Percentiles rank a stretch among this genome's conserved stretches.
phyloP scores from a whole-genome alignment of 768 basidiomycete genomes.

The Suillus cothurnatus region DNA sequence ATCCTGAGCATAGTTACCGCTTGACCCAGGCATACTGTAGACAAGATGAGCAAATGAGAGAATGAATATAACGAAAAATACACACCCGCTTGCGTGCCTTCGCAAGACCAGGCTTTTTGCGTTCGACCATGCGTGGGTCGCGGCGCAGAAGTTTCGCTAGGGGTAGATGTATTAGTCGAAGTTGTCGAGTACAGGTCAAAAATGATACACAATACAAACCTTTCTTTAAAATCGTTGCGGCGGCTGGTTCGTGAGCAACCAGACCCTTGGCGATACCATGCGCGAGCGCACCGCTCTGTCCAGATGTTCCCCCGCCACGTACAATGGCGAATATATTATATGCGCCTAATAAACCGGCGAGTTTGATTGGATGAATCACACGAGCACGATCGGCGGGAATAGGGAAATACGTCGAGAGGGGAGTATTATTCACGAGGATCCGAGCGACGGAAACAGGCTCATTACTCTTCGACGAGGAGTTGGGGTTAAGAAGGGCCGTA shows the following conservation, averaged over 20 bases:
- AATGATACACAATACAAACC: slow-evolving; percentile 47
- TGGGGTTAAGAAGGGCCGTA: slow-evolving; percentile 11
- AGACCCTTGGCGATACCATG: slow-evolving; percentile 78
- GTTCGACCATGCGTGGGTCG: slow-evolving; percentile 97
- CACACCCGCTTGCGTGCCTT: slow-evolving; percentile 90
- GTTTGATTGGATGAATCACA: slow-evolving; percentile 79
- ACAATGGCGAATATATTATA: slow-evolving; percentile 79
- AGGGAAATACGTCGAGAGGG: slow-evolving; percentile 79
- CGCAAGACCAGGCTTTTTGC: slow-evolving; percentile 92
- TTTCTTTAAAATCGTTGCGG: slow-evolving; percentile 66
- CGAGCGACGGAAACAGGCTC: slow-evolving; percentile 53
- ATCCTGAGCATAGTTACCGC: slow-evolving; percentile 51
- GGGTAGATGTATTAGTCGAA: slow-evolving; percentile 5
- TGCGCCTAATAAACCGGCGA: slow-evolving; percentile 81
- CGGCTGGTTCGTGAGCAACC: slow-evolving; percentile 67
- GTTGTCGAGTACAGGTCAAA: not conserved
- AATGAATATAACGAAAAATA: not conserved
- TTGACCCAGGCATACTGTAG: slow-evolving; percentile 93
- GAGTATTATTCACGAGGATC: slow-evolving; percentile 84
- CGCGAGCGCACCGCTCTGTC: slow-evolving; percentile 88
- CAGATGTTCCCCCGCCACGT: slow-evolving; percentile 87
- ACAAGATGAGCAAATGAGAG: slow-evolving; percentile 3
- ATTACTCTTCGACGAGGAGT: slow-evolving; percentile 15
- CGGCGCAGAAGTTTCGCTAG: slow-evolving; percentile 83
- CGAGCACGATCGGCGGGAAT: slow-evolving; percentile 76